Percentiles rank a stretch among this genome's conserved stretches.
Conservation (phyloP, 495 filamentous ascomycete genomes). For the Penicillium samsonianum region DNA sequence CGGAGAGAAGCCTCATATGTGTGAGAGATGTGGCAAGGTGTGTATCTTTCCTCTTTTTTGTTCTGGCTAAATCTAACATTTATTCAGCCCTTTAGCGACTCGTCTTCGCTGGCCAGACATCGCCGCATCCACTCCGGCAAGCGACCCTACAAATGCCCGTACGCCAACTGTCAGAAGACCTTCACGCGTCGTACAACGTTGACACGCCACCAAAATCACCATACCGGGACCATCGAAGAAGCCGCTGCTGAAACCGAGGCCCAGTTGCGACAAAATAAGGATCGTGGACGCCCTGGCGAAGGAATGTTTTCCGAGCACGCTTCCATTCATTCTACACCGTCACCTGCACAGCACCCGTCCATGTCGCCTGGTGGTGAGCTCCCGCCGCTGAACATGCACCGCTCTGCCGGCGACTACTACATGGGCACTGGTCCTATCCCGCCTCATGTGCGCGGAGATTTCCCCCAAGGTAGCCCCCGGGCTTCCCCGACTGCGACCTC, state of each 20-base stretch:
- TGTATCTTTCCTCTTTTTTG: conserved; percentile 2
- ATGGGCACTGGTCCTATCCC: conserved; percentile 70
- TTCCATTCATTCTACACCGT: conserved; percentile 85
- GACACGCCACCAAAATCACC: conserved; percentile 93
- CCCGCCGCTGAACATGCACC: conserved; percentile 71
- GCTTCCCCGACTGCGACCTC: conserved; percentile 65
- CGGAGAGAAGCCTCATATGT: conserved; percentile 97
- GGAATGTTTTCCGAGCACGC: conserved; percentile 76
- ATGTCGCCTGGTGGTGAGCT: conserved; percentile 79
- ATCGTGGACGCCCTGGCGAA: conserved; percentile 67
- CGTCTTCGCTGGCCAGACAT: conserved; percentile 90
- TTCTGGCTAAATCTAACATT: conserved; percentile 8
- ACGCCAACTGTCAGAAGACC: conserved; percentile 96
- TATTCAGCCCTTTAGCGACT: conserved; percentile 93
- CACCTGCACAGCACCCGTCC: conserved; percentile 74
- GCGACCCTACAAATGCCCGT: conserved; percentile 95
- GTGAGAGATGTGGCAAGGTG: conserved; percentile 96
- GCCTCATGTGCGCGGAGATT: conserved; percentile 77
- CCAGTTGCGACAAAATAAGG: conserved; percentile 61
- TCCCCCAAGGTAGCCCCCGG: conserved; percentile 72
- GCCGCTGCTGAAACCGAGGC: conserved; percentile 87
- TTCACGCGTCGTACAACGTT: conserved; percentile 94
- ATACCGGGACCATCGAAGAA: conserved; percentile 94
- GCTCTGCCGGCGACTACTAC: conserved; percentile 67
- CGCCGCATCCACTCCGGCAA: conserved; percentile 95